A percentile compares a stretch with the other conserved stretches of the same genome.
Conservation (phyloP, 1,139 yeast species). For the Saccharomyces hybrid region DNA sequence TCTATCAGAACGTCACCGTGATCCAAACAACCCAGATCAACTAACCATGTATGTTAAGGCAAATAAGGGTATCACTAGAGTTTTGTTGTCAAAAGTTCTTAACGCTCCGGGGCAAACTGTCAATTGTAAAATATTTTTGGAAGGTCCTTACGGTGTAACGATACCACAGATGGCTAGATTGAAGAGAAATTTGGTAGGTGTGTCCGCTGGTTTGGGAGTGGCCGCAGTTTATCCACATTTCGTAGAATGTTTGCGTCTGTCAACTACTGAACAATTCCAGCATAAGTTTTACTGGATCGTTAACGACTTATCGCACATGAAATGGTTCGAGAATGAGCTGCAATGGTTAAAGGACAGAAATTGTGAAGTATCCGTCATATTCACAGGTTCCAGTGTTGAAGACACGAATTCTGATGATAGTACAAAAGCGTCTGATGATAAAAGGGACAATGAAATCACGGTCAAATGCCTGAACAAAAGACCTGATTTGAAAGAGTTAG, state of each 20-base stretch:
- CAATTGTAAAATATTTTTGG: slow-evolving; percentile 38
- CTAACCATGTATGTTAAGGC: slow-evolving; percentile 40
- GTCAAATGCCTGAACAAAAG: slow-evolving; percentile 32
- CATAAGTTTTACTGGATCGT: slow-evolving; percentile 24
- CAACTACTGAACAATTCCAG: not conserved
- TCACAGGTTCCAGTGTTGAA: slow-evolving; percentile 3
- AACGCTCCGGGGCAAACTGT: slow-evolving; percentile 19
- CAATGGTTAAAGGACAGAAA: slow-evolving; percentile 25
- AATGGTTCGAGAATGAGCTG: slow-evolving; percentile 37
- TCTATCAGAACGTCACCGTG: slow-evolving; percentile 28
- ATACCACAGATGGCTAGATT: slow-evolving; percentile 33
- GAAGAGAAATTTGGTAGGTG: slow-evolving; percentile 17
- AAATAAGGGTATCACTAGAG: slow-evolving; percentile 41
- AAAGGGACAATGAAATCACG: slow-evolving; percentile 11
- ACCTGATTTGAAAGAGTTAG: slow-evolving; percentile 38
- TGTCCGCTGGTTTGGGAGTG: slow-evolving; percentile 27
- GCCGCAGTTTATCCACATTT: slow-evolving; percentile 26
- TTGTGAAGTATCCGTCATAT: slow-evolving; percentile 25
- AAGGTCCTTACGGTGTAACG: slow-evolving; percentile 57
- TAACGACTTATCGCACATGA: slow-evolving; percentile 22
- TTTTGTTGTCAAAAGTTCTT: slow-evolving; percentile 30
- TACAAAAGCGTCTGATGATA: slow-evolving; percentile 1
- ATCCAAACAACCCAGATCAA: slow-evolving; percentile 33
- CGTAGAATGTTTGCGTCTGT: slow-evolving; percentile 6
- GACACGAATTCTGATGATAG: not conserved